Conservation (phyloP, 148 eudicot species). For the Amaranthus cruentus region DNA sequence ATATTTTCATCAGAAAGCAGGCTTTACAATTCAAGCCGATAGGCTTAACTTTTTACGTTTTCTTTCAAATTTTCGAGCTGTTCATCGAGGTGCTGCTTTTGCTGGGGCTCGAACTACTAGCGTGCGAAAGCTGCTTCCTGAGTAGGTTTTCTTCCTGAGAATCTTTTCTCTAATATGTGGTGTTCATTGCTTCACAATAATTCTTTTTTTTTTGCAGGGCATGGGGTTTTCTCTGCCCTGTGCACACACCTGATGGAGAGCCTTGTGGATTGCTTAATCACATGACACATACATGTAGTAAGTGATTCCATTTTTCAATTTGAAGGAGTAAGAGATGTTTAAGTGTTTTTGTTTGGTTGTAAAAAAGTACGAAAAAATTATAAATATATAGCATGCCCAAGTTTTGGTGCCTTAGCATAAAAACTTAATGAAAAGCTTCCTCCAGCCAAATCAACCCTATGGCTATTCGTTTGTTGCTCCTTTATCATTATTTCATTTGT, state of each 20-base stretch:
- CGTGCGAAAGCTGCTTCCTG: slow-evolving; percentile 93
- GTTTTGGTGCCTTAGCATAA: too few species aligned
- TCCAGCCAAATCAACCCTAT: too few species aligned
- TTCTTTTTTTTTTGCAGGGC: slow-evolving; percentile 40
- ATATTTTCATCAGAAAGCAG: slow-evolving; percentile 63
- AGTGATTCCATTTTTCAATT: slow-evolving; percentile 25
- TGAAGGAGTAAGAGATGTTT: too few species aligned
- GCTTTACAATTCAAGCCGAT: slow-evolving; percentile 83
- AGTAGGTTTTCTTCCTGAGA: slow-evolving; percentile 42
- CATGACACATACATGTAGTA: slow-evolving; percentile 76
- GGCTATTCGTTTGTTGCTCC: too few species aligned
- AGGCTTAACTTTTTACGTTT: slow-evolving; percentile 82
- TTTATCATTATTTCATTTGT: too few species aligned
- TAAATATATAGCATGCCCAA: too few species aligned
- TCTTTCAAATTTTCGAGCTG: slow-evolving; percentile 84
- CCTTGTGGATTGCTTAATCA: slow-evolving; percentile 97
- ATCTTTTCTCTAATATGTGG: not conserved
- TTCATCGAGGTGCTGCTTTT: slow-evolving; percentile 92
- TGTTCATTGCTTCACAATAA: not conserved
- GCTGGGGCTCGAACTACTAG: slow-evolving; percentile 95
- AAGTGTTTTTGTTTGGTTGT: too few species aligned
- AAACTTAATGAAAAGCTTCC: too few species aligned
- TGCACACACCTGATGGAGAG: slow-evolving; percentile 98
- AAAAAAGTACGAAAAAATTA: too few species aligned
- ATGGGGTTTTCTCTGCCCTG: slow-evolving; percentile 98